Base-by-base conservation (phyloP, 805 yeast genomes). In the Zygosaccharomyces rouxii region DNA sequence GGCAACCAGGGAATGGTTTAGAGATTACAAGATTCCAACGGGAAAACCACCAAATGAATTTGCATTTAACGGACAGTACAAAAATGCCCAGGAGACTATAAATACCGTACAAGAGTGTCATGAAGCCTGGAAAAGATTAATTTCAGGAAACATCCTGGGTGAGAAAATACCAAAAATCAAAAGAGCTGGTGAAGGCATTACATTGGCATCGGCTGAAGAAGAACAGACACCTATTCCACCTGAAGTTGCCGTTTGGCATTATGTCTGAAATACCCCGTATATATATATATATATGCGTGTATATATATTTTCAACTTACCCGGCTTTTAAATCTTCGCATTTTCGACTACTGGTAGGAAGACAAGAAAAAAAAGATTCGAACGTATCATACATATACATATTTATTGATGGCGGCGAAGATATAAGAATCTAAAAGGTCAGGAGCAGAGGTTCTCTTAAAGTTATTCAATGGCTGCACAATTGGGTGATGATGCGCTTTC, bases 1-100 rank as follows among this genome's bases (percentile, higher is more conserved):
- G 49, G 79, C 82, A 35, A 80, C 90, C 35, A 78, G 78, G 62
- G 79, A 72, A 55, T 88, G 96, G 96, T 87, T 87, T 72, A 79
- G 83, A 71, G 79, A 82, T 60, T 88, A 88, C 75, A 88, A 88
- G 67, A 76, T 83, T 33, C 95, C 96, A 10, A 84, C 83, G 54
- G 92, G 89, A 13, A 87, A 86, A 68, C 83, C 86, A 40, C 77
- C 75, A 57, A 88, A 88, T 69, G 71, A 74, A 52, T 87, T 88
- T 66, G 90, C 87, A 14, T 84, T 83, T 70, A 70, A 80, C 52
- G 95, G 89, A 48, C 76, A 81, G 57, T 84, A 80, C 64, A 72
- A 76, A 60, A 75, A 76, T 68, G 74, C 74, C 50, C 72, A 75
- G 30, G 77, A 78, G 54, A 86, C 95, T 22, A 68, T 83, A 52